Conservation (phyloP, 2,329 filamentous ascomycete genomes). For the Spiromastix sp. region DNA sequence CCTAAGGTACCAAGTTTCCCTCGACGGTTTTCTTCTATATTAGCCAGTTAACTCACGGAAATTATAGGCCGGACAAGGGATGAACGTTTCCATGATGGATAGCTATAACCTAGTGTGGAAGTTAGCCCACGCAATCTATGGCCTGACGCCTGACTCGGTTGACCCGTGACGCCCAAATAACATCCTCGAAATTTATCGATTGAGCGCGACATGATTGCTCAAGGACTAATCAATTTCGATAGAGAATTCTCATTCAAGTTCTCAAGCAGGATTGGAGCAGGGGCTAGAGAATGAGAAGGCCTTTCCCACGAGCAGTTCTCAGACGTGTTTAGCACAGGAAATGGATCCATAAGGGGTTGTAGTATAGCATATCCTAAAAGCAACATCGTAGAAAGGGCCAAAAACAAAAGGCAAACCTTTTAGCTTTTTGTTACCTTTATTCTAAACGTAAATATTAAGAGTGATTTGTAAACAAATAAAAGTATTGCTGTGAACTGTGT, state of each 20-base stretch:
- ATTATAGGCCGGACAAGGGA: too few species aligned
- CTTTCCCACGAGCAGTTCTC: constrained; percentile 27
- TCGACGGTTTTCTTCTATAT: too few species aligned
- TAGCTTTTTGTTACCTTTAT: too few species aligned
- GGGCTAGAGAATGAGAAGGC: constrained; percentile 14
- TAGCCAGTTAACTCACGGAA: too few species aligned
- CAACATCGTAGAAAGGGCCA: constrained; percentile 18
- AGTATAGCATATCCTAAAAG: constrained; percentile 28
- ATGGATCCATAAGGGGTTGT: constrained; percentile 30
- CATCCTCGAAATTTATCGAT: constrained; percentile 28
- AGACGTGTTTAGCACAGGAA: constrained; percentile 26
- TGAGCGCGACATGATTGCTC: constrained; percentile 28
- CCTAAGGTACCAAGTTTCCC: too few species aligned
- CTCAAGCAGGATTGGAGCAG: constrained; percentile 25
- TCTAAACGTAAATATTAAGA: too few species aligned
- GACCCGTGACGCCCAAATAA: constrained; percentile 10
- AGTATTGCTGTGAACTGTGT: too few species aligned
- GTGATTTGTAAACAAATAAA: too few species aligned
- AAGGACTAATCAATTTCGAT: constrained; percentile 31
- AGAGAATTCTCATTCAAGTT: constrained; percentile 30
- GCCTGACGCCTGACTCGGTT: constrained; percentile 19
- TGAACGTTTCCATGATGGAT: constrained; percentile 5
- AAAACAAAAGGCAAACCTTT: too few species aligned
- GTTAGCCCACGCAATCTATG: constrained; percentile 26
- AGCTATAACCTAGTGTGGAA: constrained; percentile 33